Evolutionary conservation across 2,329 filamentous ascomycete species (phyloP), one percentile per base, ranked within the genome.

Genomic region (Talaromyces sp.): DNA sequence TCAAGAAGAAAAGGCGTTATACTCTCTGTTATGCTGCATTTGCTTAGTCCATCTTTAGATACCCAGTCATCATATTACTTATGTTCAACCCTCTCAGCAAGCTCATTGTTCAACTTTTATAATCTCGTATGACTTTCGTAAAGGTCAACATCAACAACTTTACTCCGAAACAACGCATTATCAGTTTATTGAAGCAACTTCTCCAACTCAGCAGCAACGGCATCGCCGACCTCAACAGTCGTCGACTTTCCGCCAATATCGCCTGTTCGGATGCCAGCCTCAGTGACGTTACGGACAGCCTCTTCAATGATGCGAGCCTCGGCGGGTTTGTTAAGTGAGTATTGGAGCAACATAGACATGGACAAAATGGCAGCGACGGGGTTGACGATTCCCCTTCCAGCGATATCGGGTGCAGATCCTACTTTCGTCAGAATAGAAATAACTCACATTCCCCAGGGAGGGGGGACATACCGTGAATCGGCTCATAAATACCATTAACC

Each of bases 401-500:
- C 92, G 71, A 98, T 98, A 73, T 98, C 93, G 31, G 93, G 93
- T 21, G 93, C 93, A 52, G 91, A 95, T 40, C 92, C 90, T 90
- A 21, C 40, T 63, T 37, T 46, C 31, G 60, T 64, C 14, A 46
- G 39, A 44, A 61, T 40, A 66, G 39, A 46, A 37, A 14, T 16
- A 33, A 54, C n/a, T 23, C 21, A n/a, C n/a, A 11, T 8, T 16
- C 50, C 16, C 44, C 59, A 12, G 58, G 23, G 60, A 58, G 25
- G 16, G 31, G 23, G 33, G 21, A 69, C 80, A 71, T 81, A 92
- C 91, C 93, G 77, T 99, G 93, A 70, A 99, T 98, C 28, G 93
- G 93, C 83, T 98, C 93, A 76, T 96, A 99, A 72, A 98, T 96
- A 70, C 92, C 93, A 75, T 96, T 96, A 73, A 93, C 91, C 75